Evolutionary conservation across 2,329 filamentous ascomycete species (phyloP).

Genomic region (Phoma sp.): DNA sequence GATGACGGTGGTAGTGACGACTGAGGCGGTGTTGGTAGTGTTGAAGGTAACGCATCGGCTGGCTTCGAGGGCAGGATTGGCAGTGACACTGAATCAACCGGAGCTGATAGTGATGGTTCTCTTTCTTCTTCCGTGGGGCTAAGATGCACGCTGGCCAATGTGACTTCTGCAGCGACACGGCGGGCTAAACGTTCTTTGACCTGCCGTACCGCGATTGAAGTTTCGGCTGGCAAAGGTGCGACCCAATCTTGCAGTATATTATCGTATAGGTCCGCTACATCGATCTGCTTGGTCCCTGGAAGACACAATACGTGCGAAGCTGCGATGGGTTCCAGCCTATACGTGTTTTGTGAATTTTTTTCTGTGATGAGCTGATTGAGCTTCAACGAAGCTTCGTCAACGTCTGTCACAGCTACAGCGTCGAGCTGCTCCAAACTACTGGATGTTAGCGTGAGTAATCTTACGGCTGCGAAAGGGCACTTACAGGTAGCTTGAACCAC

Average conservation of each 20-base stretch:
- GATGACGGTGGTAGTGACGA: slow-evolving; percentile 27
- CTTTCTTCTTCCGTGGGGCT: slow-evolving; percentile 2
- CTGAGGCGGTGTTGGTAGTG: slow-evolving; percentile 22
- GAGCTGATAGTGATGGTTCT: slow-evolving; percentile 12
- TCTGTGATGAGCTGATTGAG: slow-evolving; percentile 27
- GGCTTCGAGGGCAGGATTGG: slow-evolving; percentile 30
- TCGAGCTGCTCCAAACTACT: slow-evolving; percentile 31
- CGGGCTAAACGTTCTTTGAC: slow-evolving; percentile 41
- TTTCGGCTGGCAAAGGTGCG: slow-evolving; percentile 32
- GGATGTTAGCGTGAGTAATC: slow-evolving; percentile 7
- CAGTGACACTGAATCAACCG: slow-evolving; percentile 22
- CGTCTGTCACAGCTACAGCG: slow-evolving; percentile 30
- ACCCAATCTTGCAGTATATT: slow-evolving; percentile 41
- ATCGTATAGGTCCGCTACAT: slow-evolving; percentile 39
- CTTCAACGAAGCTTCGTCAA: slow-evolving; percentile 38
- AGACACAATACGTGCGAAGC: slow-evolving; percentile 22
- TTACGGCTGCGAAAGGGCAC: not conserved
- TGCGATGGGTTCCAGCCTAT: slow-evolving; percentile 25
- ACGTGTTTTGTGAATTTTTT: not conserved
- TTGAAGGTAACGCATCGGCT: slow-evolving; percentile 11
- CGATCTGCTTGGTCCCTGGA: slow-evolving; percentile 11
- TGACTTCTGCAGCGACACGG: slow-evolving; percentile 45
- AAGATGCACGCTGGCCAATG: slow-evolving; percentile 43
- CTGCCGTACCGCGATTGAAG: slow-evolving; percentile 35
- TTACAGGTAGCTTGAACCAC: slow-evolving; percentile 32